Conservation (phyloP, 495 filamentous ascomycete genomes). For the Daldinia childiae region DNA sequence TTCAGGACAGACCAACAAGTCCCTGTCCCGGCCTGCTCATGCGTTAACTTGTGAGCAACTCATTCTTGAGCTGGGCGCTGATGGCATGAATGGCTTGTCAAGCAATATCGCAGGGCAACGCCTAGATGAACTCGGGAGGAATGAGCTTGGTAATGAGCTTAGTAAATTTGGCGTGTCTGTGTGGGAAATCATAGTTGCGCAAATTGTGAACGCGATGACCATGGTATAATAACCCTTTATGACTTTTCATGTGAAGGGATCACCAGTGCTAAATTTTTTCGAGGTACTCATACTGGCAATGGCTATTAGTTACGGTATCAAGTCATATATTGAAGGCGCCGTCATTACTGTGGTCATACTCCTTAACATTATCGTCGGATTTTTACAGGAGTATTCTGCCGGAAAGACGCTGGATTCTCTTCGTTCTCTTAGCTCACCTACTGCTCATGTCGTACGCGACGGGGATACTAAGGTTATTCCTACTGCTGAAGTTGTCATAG, state of each 20-base stretch:
- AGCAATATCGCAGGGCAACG: slow-evolving; percentile 63
- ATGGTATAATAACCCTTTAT: slow-evolving; percentile 46
- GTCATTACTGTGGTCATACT: slow-evolving; percentile 72
- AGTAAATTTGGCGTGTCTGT: slow-evolving; percentile 70
- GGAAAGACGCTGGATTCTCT: slow-evolving; percentile 82
- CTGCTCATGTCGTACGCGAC: slow-evolving; percentile 67
- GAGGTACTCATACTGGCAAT: slow-evolving; percentile 79
- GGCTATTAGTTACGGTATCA: slow-evolving; percentile 74
- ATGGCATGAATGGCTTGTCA: slow-evolving; percentile 69
- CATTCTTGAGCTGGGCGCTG: slow-evolving; percentile 65
- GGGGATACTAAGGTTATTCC: slow-evolving; percentile 62
- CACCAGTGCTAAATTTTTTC: slow-evolving; percentile 4
- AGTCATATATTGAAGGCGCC: slow-evolving; percentile 76
- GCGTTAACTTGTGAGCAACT: slow-evolving; percentile 64
- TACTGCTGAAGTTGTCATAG: slow-evolving; percentile 64
- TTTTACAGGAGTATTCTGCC: slow-evolving; percentile 75
- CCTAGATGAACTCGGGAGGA: slow-evolving; percentile 66
- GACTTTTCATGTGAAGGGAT: slow-evolving; percentile 51
- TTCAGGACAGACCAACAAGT: slow-evolving; percentile 63
- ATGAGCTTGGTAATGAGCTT: slow-evolving; percentile 69
- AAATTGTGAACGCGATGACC: slow-evolving; percentile 66
- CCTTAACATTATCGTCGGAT: slow-evolving; percentile 74
- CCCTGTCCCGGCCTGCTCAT: slow-evolving; percentile 71
- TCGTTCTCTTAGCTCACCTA: slow-evolving; percentile 69
- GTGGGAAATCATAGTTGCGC: slow-evolving; percentile 72